phyloP scores from a whole-genome alignment of 2,329 filamentous ascomycete genomes.

The Coniochaeta hoffmannii region DNA sequence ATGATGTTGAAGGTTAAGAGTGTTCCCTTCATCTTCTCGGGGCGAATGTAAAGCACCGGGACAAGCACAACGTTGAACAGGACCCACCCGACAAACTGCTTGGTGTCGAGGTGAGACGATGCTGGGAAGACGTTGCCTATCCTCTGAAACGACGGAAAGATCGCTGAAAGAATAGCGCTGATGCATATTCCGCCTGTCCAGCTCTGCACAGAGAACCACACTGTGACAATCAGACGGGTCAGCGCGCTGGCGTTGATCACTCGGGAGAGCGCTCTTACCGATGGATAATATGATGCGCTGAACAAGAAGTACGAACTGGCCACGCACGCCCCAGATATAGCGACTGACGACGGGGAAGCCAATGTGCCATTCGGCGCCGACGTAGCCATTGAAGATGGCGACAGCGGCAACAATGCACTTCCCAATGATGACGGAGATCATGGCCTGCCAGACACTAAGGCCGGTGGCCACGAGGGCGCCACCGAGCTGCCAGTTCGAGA shows the following conservation, averaged over 20 bases:
- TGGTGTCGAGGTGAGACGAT: constrained; percentile 15
- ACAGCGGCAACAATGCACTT: constrained; percentile 26
- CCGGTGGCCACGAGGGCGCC: constrained; percentile 9
- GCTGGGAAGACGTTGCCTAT: constrained; percentile 17
- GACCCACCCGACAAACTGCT: constrained; percentile 22
- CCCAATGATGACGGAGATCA: constrained; percentile 21
- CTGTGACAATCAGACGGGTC: too few species aligned
- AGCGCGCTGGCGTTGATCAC: too few species aligned
- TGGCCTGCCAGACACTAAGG: constrained; percentile 9
- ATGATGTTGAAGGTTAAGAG: constrained; percentile 22
- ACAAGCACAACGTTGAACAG: constrained; percentile 20
- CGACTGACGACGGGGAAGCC: constrained; percentile 33
- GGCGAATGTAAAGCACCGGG: constrained; percentile 33
- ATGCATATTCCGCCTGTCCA: constrained; percentile 18
- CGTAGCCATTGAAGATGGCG: constrained; percentile 26
- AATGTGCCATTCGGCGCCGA: constrained; percentile 33
- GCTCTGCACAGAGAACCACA: constrained; percentile 30
- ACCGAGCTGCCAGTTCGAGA: constrained; percentile 3
- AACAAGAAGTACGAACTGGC: constrained; percentile 29
- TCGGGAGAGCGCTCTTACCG: too few species aligned
- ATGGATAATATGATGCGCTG: constrained; percentile 28
- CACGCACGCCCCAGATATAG: constrained; percentile 32
- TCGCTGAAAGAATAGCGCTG: constrained; percentile 14
- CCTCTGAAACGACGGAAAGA: constrained; percentile 17
- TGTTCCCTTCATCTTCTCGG: constrained; percentile 27